A percentile compares a stretch with the other conserved stretches of the same genome.
These are phyloP conservation scores for Camellia sinensis DNA, from an alignment of 148 eudicot species.

Conservation along the genomic window DNA sequence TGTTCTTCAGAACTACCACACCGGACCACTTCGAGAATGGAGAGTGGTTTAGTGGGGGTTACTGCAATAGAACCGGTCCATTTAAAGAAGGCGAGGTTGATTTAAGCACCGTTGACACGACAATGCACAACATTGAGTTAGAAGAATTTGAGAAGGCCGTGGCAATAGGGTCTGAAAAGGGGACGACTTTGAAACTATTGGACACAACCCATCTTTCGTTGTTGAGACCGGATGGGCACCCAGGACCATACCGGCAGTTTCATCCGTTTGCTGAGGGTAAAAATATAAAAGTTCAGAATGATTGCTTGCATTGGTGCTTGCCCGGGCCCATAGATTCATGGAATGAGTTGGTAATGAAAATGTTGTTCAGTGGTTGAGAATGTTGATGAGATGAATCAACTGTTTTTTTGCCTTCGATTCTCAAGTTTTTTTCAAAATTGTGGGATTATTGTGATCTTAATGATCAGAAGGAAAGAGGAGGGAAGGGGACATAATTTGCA, in stretches of 20 bases:
- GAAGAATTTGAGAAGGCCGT: constrained; percentile 52
- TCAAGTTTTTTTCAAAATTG: neutral
- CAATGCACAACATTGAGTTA: constrained; percentile 51
- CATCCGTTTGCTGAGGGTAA: constrained; percentile 58
- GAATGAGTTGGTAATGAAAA: constrained; percentile 70
- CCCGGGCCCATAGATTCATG: constrained; percentile 90
- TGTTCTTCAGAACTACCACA: constrained; percentile 52
- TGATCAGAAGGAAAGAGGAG: neutral
- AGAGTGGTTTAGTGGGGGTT: constrained; percentile 74
- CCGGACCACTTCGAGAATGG: constrained; percentile 90
- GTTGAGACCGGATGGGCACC: constrained; percentile 86
- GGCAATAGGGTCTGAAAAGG: constrained; percentile 21
- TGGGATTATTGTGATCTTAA: neutral
- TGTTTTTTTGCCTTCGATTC: neutral
- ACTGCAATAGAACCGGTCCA: constrained; percentile 54
- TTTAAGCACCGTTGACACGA: constrained; percentile 30
- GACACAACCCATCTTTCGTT: constrained; percentile 59
- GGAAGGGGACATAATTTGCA: neutral
- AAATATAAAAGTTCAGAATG: constrained; percentile 61
- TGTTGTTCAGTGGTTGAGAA: constrained; percentile 34
- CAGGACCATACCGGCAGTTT: constrained; percentile 59
- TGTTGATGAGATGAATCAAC: neutral
- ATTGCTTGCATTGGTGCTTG: constrained; percentile 96
- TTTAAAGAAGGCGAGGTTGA: constrained; percentile 43
- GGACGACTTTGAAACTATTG: constrained; percentile 41